phyloP scores from a whole-genome alignment of 2,329 filamentous ascomycete genomes.

The Chaetomium strumarium region DNA sequence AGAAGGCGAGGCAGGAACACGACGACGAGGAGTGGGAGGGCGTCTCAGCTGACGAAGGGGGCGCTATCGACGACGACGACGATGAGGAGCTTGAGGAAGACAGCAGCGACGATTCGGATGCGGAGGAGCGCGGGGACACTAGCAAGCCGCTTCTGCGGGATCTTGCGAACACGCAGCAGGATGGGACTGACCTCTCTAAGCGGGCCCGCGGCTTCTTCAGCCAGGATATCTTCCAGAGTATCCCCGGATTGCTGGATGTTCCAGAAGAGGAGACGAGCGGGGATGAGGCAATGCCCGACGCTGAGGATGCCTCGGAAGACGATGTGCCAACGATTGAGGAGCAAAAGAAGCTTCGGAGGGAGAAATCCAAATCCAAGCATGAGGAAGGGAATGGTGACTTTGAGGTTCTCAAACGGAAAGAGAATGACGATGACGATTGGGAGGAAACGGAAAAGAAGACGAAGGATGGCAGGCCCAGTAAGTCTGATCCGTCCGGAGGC shows the following conservation, averaged over 20 bases:
- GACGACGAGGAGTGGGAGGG: conserved; percentile 91
- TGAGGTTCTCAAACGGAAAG: conserved; percentile 52
- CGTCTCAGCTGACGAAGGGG: conserved; percentile 62
- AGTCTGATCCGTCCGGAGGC: conserved; percentile 20
- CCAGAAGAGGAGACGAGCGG: conserved; percentile 32
- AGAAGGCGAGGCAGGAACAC: conserved; percentile 75
- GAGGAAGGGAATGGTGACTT: conserved; percentile 41
- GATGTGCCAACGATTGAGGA: conserved; percentile 20
- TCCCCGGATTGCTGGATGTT: conserved; percentile 59
- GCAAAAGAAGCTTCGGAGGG: conserved; percentile 26
- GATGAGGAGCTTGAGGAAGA: conserved; percentile 54
- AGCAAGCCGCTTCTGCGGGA: conserved; percentile 54
- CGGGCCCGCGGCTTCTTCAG: conserved; percentile 86
- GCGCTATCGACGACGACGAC: conserved; percentile 53
- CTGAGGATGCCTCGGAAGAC: conserved; percentile 22
- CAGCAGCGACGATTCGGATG: conserved; percentile 57
- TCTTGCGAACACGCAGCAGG: conserved; percentile 48
- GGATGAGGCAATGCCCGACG: conserved; percentile 23
- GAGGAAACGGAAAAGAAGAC: conserved; percentile 55
- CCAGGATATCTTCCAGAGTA: conserved; percentile 87
- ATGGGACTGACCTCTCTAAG: conserved; percentile 64
- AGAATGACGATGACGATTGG: conserved; percentile 46
- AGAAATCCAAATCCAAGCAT: conserved; percentile 30
- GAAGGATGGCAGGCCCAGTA: conserved; percentile 58
- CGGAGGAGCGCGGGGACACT: conserved; percentile 41